Percentiles rank a stretch among this genome's conserved stretches.
phyloP scores from a whole-genome alignment of 306 rosid genomes.

The cucumber (Cucumis sativus) region DNA sequence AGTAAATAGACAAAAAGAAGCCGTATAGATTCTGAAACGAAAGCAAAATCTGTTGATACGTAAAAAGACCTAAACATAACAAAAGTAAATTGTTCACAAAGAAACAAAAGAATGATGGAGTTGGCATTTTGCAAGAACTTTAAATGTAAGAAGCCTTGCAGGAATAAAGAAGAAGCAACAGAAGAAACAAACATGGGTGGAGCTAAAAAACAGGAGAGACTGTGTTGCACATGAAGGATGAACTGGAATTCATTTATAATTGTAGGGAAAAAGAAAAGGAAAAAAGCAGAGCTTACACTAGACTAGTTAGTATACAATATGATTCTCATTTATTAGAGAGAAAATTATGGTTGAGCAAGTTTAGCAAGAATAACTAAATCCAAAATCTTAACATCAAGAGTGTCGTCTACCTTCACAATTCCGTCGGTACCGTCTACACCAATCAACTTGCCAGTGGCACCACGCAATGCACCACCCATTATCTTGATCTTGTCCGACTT shows the following conservation, averaged over 20 bases:
- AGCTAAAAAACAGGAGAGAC: neutral
- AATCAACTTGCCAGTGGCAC: slow-evolving; percentile 88
- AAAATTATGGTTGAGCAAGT: slow-evolving; percentile 31
- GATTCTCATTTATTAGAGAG: neutral
- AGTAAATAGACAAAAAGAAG: neutral
- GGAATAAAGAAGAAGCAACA: neutral
- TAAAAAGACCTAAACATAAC: neutral
- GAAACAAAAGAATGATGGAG: neutral
- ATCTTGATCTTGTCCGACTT: slow-evolving; percentile 78
- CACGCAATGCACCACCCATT: slow-evolving; percentile 77
- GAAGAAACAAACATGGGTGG: neutral
- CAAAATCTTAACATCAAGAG: slow-evolving; percentile 87
- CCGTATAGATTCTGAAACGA: neutral
- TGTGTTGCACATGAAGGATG: neutral
- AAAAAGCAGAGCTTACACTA: neutral
- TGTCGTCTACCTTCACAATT: slow-evolving; percentile 86
- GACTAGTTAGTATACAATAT: neutral
- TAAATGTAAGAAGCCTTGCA: neutral
- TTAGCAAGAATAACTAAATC: slow-evolving; percentile 78
- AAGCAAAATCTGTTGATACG: neutral
- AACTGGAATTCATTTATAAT: neutral
- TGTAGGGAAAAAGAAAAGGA: neutral
- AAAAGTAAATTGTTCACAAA: neutral
- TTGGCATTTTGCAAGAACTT: neutral
- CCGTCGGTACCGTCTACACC: slow-evolving; percentile 98